Conservation (phyloP, 1,139 yeast species). For the Sugiyamaella xylanicola region DNA sequence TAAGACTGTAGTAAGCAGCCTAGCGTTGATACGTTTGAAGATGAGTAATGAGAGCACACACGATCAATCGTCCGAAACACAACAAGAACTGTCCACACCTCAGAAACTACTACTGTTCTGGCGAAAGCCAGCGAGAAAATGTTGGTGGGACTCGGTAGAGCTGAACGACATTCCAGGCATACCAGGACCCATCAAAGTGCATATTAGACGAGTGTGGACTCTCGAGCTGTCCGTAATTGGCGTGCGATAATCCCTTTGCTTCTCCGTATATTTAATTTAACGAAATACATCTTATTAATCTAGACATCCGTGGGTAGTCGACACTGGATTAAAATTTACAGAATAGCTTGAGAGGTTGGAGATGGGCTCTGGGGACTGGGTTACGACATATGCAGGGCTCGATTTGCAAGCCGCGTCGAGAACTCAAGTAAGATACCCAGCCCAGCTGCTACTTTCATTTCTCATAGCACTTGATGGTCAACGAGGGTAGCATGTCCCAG, state of each 20-base stretch:
- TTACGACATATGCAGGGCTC: too few relatives aligned
- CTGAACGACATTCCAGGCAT: slow-evolving; percentile 55
- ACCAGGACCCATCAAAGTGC: slow-evolving; percentile 54
- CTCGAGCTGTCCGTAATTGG: slow-evolving; percentile 57
- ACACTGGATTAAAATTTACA: too few relatives aligned
- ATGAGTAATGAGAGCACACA: background rate
- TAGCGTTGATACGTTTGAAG: slow-evolving; percentile 71
- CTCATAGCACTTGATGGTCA: background rate
- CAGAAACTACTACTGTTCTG: slow-evolving; percentile 88
- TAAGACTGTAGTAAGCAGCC: slow-evolving; percentile 80
- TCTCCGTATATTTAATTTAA: background rate
- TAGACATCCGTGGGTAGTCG: too few relatives aligned
- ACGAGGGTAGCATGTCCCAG: too few relatives aligned
- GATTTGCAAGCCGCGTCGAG: too few relatives aligned
- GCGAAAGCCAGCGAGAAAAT: slow-evolving; percentile 98
- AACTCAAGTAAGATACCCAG: too few relatives aligned
- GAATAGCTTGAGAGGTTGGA: too few relatives aligned
- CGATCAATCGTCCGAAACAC: slow-evolving; percentile 28
- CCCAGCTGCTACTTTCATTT: background rate
- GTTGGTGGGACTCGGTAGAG: slow-evolving; percentile 90
- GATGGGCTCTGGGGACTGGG: too few relatives aligned
- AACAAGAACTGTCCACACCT: slow-evolving; percentile 44
- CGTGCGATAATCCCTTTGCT: slow-evolving; percentile 2
- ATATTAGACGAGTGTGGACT: slow-evolving; percentile 83
- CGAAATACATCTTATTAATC: background rate